Base-by-base conservation (phyloP, 2,329 filamentous ascomycete genomes). In the Alternaria metachromatica region DNA sequence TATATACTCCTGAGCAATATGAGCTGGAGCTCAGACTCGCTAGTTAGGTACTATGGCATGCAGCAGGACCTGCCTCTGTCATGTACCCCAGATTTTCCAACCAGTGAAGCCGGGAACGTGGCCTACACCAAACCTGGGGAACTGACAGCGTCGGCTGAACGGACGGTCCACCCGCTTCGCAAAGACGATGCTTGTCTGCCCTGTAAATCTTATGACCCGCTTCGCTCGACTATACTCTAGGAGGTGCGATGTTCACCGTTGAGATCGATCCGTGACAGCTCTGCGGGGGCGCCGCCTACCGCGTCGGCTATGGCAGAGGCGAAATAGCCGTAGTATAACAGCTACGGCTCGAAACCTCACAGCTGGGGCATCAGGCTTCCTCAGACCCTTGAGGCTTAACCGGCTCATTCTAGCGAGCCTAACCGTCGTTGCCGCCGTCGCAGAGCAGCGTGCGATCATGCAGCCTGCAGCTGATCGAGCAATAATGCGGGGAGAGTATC, bases 401-500 rank as follows among this genome's bases (percentile, higher is more conserved):
- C 53, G 60, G 54, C 46, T 43, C 54, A 41, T 48, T 6, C 37
- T 21, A 63, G 37, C 51, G 56, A 63, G 64, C 56, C 61, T 50
- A 41, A 64, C 28, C 58, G 59, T 58, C 62, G 51, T 23, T 55
- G 53, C 60, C 68, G 30, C 59, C 61, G 54, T 57, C 55, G 54
- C 62, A 58, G 48, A 50, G 50, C 51, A 60, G 60, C 59, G 68
- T 62, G 55, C 68, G 67, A 69, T 69, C 63, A 68, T 71, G 68
- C 69, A 70, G 57, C 55, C 55, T 44, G 44, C 23, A 58, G 44
- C 43, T 57, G 58, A 66, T 68, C 62, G 62, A 56, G 50, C 21
- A 54, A 51, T 59, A 64, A 58, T 63, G 60, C 65, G 66, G 64
- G 62, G 64, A 51, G 58, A 50, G 20, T 61, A 44, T 58, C 48